phyloP scores from a whole-genome alignment of 257 asterid genomes.

The Capsicum baccatum region DNA sequence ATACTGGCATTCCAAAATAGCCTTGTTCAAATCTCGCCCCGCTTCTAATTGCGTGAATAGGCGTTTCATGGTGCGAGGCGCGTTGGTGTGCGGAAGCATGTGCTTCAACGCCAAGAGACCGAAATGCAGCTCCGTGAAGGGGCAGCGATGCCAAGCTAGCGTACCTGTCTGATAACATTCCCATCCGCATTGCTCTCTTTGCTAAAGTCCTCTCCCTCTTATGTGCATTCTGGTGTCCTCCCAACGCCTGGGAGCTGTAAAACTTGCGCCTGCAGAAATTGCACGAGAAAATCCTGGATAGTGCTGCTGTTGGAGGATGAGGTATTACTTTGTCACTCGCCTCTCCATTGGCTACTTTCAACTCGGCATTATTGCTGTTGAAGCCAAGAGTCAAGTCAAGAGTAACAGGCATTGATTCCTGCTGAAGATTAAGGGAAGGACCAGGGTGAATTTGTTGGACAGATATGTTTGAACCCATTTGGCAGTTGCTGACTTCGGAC shows the following conservation, averaged over 20 bases:
- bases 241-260: constrained; percentile 94
- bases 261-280: constrained; percentile 89
- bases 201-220: constrained; percentile 90
- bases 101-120: constrained; percentile 81
- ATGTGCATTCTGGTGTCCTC: constrained; percentile 97
- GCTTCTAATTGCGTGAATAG: constrained; percentile 44
- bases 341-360: constrained; percentile 34
- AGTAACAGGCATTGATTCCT: constrained; percentile 43
- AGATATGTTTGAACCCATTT: constrained; percentile 61
- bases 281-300: constrained; percentile 79
- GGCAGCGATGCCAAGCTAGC: constrained; percentile 90
- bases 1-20: constrained; percentile 61
- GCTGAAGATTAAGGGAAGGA: constrained; percentile 39
- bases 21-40: constrained; percentile 76
- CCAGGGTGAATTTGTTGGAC: constrained; percentile 52
- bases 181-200: constrained; percentile 87
- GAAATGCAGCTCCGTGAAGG: constrained; percentile 69
- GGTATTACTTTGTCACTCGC: constrained; percentile 34
- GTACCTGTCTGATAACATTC: constrained; percentile 76
- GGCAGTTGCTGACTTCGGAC: constrained; percentile 77
- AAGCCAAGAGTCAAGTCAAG: constrained; percentile 81
- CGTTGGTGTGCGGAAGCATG: constrained; percentile 73
- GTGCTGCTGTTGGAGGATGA: constrained; percentile 45
- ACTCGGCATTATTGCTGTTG: constrained; percentile 39
- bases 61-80: constrained; percentile 42